Evolutionary conservation across 164 flowering plant genomes (phyloP).

Genomic region (Tinospora cordifolia): DNA sequence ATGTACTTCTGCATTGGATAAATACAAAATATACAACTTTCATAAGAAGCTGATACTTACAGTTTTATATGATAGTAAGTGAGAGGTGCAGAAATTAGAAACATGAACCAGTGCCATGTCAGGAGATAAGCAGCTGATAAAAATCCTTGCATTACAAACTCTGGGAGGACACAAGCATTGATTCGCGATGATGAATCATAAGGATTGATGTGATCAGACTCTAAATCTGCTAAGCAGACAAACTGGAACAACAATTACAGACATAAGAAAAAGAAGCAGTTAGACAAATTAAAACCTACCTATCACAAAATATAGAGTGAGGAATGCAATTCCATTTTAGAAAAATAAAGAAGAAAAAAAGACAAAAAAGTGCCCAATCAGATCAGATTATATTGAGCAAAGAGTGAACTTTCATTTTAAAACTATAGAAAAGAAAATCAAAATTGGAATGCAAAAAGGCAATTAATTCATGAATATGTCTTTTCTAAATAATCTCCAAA

Average conservation of each 20-base stretch:
- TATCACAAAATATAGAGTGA: neutral
- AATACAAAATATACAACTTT: too few species aligned
- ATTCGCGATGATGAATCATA: conserved; percentile 48
- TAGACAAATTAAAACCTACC: neutral
- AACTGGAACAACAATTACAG: conserved; percentile 28
- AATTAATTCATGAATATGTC: neutral
- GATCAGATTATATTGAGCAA: too few species aligned
- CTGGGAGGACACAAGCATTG: conserved; percentile 40
- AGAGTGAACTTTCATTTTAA: too few species aligned
- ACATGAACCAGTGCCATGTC: conserved; percentile 64
- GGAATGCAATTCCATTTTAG: neutral
- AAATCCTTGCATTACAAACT: conserved; percentile 44
- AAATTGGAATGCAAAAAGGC: neutral
- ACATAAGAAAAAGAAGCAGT: neutral
- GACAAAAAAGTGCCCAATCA: too few species aligned
- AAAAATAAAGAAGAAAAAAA: too few species aligned
- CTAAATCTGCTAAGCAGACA: conserved; percentile 48
- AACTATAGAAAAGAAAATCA: neutral
- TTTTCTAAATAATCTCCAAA: neutral
- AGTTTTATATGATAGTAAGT: conserved; percentile 37
- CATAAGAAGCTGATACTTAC: too few species aligned
- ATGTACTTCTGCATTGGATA: too few species aligned
- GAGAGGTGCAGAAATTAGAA: conserved; percentile 43
- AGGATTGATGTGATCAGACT: conserved; percentile 46
- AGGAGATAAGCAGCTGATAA: conserved; percentile 35